Evolutionary conservation across 179 eudicot species (phyloP).

Genomic region (Spinacia oleracea): DNA sequence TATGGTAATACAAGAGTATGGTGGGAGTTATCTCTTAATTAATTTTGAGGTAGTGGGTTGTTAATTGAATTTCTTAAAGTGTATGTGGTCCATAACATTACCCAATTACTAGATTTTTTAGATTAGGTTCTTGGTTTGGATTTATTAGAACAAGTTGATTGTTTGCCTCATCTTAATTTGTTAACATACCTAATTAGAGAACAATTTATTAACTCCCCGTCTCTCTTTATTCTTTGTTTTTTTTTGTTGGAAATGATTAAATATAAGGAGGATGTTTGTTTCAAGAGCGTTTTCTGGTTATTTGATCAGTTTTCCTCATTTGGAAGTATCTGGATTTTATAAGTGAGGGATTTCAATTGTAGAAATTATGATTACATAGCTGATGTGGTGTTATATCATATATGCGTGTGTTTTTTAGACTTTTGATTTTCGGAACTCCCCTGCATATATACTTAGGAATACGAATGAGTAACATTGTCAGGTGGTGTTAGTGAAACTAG

Average conservation of each 20-base stretch:
- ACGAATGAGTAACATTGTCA: not conserved
- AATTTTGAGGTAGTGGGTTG: constrained; percentile 12
- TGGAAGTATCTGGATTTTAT: no score
- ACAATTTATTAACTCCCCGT: not conserved
- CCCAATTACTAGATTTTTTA: not conserved
- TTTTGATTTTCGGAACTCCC: not conserved
- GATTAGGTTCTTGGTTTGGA: constrained; percentile 25
- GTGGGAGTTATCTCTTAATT: constrained; percentile 31
- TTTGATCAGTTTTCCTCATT: no score
- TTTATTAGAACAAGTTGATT: constrained; percentile 2
- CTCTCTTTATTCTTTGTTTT: not conserved
- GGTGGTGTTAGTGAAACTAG: not conserved
- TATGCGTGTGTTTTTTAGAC: not conserved
- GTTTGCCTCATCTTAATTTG: not conserved
- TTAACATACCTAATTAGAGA: not conserved
- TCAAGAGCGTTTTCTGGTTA: no score
- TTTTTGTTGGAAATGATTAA: not conserved
- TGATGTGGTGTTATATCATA: not conserved
- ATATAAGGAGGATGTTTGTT: no score
- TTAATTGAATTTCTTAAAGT: not conserved
- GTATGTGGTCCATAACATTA: constrained; percentile 28
- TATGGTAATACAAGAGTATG: constrained; percentile 25
- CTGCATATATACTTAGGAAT: not conserved
- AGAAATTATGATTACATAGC: not conserved
- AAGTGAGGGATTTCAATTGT: no score